A percentile compares a stretch with the other conserved stretches of the same genome.
These are phyloP conservation scores for Aspergillus glaucus DNA, from an alignment of 2,329 filamentous ascomycete genomes.

Conservation along the genomic window DNA sequence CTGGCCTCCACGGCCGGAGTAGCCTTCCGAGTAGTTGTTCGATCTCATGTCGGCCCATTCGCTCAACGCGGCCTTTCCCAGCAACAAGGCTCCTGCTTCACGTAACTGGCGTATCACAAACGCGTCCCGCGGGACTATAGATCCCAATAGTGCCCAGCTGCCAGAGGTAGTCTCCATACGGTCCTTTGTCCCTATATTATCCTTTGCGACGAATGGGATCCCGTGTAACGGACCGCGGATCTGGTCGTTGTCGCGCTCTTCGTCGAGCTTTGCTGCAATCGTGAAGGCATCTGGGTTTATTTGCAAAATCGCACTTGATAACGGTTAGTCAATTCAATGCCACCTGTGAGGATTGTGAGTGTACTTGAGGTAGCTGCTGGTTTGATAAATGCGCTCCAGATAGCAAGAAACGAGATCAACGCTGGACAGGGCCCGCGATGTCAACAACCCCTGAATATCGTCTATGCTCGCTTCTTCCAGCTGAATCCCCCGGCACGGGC, in stretches of 20 bases:
- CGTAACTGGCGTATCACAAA: slow-evolving; percentile 57
- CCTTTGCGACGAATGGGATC: slow-evolving; percentile 69
- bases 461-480: slow-evolving; percentile 67
- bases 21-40: slow-evolving; percentile 63
- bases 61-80: slow-evolving; percentile 64
- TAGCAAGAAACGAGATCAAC: slow-evolving; percentile 59
- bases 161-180: slow-evolving; percentile 70
- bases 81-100: slow-evolving; percentile 59
- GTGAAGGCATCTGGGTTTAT: slow-evolving; percentile 60
- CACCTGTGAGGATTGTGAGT: slow-evolving; percentile 2
- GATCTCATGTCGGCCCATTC: slow-evolving; percentile 71
- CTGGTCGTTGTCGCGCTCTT: slow-evolving; percentile 51
- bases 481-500: slow-evolving; percentile 51
- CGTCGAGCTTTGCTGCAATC: slow-evolving; percentile 57
- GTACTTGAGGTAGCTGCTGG: slow-evolving; percentile 59
- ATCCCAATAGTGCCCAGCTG: slow-evolving; percentile 60
- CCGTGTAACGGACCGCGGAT: slow-evolving; percentile 64
- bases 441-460: slow-evolving; percentile 56
- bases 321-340: not conserved
- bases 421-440: slow-evolving; percentile 49
- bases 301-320: slow-evolving; percentile 48
- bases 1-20: slow-evolving; percentile 59
- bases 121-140: slow-evolving; percentile 61
- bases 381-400: slow-evolving; percentile 54
- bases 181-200: slow-evolving; percentile 60